phyloP scores from a whole-genome alignment of 331 rosid species.

The Acacia concinna region DNA sequence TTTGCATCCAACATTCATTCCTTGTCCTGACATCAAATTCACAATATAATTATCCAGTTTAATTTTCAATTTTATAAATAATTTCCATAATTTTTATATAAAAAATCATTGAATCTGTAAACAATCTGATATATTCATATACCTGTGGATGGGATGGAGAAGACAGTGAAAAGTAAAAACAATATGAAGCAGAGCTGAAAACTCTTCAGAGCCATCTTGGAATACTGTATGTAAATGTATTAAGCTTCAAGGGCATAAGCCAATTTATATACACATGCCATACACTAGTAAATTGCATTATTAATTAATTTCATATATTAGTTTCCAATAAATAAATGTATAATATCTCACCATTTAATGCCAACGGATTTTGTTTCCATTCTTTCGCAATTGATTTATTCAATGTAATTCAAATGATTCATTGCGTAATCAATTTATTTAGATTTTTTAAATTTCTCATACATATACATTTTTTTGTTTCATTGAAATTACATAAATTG shows the following conservation, averaged over 20 bases:
- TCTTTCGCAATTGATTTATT: background rate
- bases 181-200: background rate
- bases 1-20: background rate
- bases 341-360: background rate
- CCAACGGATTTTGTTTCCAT: background rate
- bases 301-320: background rate
- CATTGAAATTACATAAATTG: no score
- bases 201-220: background rate
- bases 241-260: background rate
- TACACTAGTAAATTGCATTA: background rate
- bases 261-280: background rate
- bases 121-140: no score
- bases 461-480: no score
- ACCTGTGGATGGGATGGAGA: background rate
- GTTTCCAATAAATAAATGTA: background rate
- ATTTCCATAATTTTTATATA: background rate
- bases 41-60: background rate
- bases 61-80: background rate
- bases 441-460: accelerated
- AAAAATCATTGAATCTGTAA: background rate
- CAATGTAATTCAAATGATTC: no score
- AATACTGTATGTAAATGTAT: background rate
- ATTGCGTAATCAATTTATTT: no score
- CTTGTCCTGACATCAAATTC: background rate
- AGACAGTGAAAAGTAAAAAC: background rate